Conservation (phyloP, 768 basidiomycete species). For the Hypholoma fasciculare region DNA sequence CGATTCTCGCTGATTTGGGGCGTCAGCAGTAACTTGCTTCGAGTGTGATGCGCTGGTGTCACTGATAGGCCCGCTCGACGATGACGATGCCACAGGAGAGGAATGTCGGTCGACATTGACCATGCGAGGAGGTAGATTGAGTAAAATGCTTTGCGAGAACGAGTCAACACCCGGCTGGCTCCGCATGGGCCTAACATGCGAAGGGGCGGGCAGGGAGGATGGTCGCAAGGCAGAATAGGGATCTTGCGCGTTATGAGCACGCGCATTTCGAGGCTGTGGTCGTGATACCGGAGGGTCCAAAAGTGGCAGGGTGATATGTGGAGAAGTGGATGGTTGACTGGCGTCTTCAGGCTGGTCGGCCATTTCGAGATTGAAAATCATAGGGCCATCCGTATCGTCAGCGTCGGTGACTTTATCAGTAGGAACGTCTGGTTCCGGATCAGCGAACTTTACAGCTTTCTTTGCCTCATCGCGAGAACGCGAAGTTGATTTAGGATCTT, state of each 20-base stretch:
- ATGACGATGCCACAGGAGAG: slow-evolving; percentile 12
- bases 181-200: slow-evolving; percentile 50
- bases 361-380: slow-evolving; percentile 71
- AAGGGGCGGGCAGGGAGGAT: slow-evolving; percentile 66
- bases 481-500: slow-evolving; percentile 16
- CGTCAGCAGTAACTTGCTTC: slow-evolving; percentile 64
- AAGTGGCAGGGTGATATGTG: slow-evolving; percentile 33
- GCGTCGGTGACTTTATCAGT: slow-evolving; percentile 16
- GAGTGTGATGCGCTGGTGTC: slow-evolving; percentile 44
- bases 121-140: slow-evolving; percentile 28
- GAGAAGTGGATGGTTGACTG: slow-evolving; percentile 13
- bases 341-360: slow-evolving; percentile 29
- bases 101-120: slow-evolving; percentile 13
- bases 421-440: slow-evolving; percentile 47
- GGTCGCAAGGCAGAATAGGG: slow-evolving; percentile 66
- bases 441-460: slow-evolving; percentile 65
- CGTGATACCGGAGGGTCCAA: slow-evolving; percentile 40
- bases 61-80: slow-evolving; percentile 13
- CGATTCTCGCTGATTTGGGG: slow-evolving; percentile 67
- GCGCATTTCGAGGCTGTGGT: slow-evolving; percentile 28
- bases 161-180: slow-evolving; percentile 38
- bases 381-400: slow-evolving; percentile 35
- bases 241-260: slow-evolving; percentile 42
- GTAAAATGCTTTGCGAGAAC: slow-evolving; percentile 32
- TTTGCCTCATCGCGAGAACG: slow-evolving; percentile 48